Base-by-base conservation (phyloP, 495 filamentous ascomycete genomes). In the Achaetomiella virescens region DNA sequence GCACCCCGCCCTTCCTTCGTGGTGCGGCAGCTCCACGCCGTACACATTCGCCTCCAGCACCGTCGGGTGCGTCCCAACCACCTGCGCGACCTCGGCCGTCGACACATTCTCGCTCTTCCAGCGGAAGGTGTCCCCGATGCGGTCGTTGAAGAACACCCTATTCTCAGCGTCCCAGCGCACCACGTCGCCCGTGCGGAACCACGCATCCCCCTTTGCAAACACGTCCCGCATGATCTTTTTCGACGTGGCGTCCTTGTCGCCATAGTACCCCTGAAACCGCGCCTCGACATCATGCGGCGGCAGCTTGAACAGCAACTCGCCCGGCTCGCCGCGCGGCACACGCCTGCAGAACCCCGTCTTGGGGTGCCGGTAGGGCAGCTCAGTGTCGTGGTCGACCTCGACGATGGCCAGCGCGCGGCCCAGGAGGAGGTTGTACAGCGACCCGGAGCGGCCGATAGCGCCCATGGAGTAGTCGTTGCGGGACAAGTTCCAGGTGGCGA, bases 21-120 rank as follows among this genome's bases (percentile, higher is more conserved):
- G 90, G 35, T 86, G 74, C 4, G 91, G 91, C 3, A 97, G 68
- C 22, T 81, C 65, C 0, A 97, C 88, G 22, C 91, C 91, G 59
- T 96, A 97, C 1, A 97, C 91, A 58, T 92, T 95, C 21, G 88
- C 85, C 69, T 96, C 91, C 22, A 78, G 65, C 14, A 96, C 75
- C 0, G 75, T 75, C 0, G 85, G 75, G 58, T 91, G 87, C 1
- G 70, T 63, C 3, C 89, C 86, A 0, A 97, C 63, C 0, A 84
- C 83, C 48, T 90, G 84, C 21, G 81, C 80, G 6, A 95, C 91
- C 59, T 95, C 92, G 20, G 85, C 84, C 0, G 91, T 93, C 9
- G 84, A 87, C 3, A 96, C 89, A 52, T 97, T 97, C 72, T 97
- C 92, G 42, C 83, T 84, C 75, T 95, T 96, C 92, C 92, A 97